Evolutionary conservation across 306 rosid genomes (phyloP), one percentile per base, ranked within the genome.

Genomic region (Prunus campanulata): DNA sequence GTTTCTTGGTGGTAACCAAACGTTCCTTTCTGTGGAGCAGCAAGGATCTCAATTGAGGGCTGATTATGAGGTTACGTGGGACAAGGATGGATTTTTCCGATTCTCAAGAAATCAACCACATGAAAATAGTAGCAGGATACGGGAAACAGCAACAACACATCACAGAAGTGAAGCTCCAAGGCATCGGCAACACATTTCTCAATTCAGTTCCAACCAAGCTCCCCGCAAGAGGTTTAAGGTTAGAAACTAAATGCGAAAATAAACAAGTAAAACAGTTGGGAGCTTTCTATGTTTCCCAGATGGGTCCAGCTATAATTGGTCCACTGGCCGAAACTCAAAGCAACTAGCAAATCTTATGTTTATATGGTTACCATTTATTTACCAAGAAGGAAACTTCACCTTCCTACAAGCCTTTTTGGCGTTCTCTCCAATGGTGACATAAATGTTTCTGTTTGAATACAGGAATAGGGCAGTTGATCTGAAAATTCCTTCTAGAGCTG

Each of bases 211-310:
- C 51, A 93, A 93, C 19, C 84, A 77, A 44, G 83, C 72, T 10
- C 91, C 91, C 35, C 85, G 86, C 4, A 95, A 93, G 85, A 92
- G 97, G 81, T 95, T 92, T 71, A 90, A 86, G 97, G 98, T 95
- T 72, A 79, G 90, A 66, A 39, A 72, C 18, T 42, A 42, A 39
- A 2, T 44, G 24, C 18, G 19, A 4, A 39, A 13, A 7, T 39
- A 24, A 10, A 22, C 66, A 29, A 62, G n/a, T 27, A 59, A 60
- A 30, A 29, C 44, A 3, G 11, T 71, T 71, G 54, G 64, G 46
- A 19, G 29, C 32, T 69, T 3, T 52, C 49, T 54, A 4, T 32
- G 19, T n/a, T 54, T 30, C 64, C 46, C 24, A 27, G 32, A 14
- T 51, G 57, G 2, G 19, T 39, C 4, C 11, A 48, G 25, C 44